Evolutionary conservation across 208 protist species (phyloP), one percentile per base, ranked within the genome.

Genomic region (Acanthamoeba royreba): DNA sequence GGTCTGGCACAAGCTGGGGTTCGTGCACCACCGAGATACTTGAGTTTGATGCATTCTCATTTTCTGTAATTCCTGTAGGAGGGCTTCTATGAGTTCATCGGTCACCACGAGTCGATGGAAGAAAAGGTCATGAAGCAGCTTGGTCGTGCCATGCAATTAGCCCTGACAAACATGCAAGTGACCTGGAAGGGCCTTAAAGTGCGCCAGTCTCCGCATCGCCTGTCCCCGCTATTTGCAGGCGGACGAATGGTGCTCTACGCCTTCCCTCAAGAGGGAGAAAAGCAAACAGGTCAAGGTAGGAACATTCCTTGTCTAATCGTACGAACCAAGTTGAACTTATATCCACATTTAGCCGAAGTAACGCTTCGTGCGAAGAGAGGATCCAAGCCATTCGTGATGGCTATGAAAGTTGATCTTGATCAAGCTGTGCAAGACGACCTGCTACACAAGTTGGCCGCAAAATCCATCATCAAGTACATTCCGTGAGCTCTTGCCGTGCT

Each of bases 71-170:
- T 55, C 13, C 49, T 17, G 69, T 43, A 31, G 13, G 83, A 90
- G 25, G 94, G 93, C 45, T 66, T 89, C 45, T 31, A 74, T 33
- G 93, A 95, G 46, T 95, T 96, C 89, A 42, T 96, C 19, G 33
- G 85, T 2, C 92, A 85, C 25, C 74, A 85, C 33, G 42, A 93
- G 42, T 45, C 69, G 53, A 92, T 42, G 35, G 40, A 92, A n/a
- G 90, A 87, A 31, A 96, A 96, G 52, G 63, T 95, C 9, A 89
- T 93, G 42, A 28, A 63, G 1, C 93, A 94, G 46, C 49, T 96
- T 5, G 47, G 72, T 42, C 33, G 94, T 35, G 63, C 74, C 13
- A 45, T 95, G 22, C 93, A 95, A 58, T 93, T 93, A 22, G 93
- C 93, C 7, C 89, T 96, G 63, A 87, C 63, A 11, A 86, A 96